phyloP scores from a whole-genome alignment of 495 filamentous ascomycete species.

The Lophium mytilinum region DNA sequence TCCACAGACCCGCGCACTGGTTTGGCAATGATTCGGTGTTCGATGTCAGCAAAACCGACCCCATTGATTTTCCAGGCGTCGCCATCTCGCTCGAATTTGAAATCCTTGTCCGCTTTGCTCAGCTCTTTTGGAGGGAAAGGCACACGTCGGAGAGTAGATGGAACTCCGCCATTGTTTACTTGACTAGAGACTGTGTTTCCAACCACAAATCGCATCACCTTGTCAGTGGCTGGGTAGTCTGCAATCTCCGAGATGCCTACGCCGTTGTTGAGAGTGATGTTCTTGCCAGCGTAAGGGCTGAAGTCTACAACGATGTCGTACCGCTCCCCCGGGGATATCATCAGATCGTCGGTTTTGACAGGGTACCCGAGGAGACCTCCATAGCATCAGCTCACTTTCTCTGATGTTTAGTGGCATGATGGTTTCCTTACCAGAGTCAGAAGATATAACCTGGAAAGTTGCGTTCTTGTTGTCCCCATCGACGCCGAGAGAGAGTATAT shows the following conservation, averaged over 20 bases:
- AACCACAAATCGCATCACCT: conserved; percentile 49
- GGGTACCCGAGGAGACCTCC: conserved; percentile 35
- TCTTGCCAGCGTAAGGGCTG: conserved; percentile 38
- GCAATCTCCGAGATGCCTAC: conserved; percentile 36
- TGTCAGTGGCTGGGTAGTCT: conserved; percentile 42
- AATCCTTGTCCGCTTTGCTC: conserved; percentile 31
- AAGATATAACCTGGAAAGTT: conserved; percentile 47
- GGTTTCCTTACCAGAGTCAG: conserved; percentile 36
- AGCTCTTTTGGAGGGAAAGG: conserved; percentile 24
- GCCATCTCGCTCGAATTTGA: conserved; percentile 39
- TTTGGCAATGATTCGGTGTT: conserved; percentile 43
- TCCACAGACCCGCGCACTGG: conserved; percentile 40
- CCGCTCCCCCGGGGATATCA: conserved; percentile 47
- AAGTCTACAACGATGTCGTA: conserved; percentile 52
- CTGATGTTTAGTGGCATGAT: not conserved
- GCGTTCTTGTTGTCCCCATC: conserved; percentile 23
- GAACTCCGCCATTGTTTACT: conserved; percentile 33
- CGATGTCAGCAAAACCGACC: conserved; percentile 40
- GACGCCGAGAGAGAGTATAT: conserved; percentile 38
- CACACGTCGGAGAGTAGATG: conserved; percentile 27
- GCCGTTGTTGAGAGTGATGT: conserved; percentile 41
- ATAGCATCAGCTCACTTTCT: not conserved
- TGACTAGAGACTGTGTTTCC: conserved; percentile 33
- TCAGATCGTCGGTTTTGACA: conserved; percentile 30
- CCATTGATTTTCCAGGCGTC: conserved; percentile 46